These are phyloP conservation scores for Fonsecaea multimorphosa DNA, from an alignment of 2,329 filamentous ascomycete genomes.

Conservation along the genomic window DNA sequence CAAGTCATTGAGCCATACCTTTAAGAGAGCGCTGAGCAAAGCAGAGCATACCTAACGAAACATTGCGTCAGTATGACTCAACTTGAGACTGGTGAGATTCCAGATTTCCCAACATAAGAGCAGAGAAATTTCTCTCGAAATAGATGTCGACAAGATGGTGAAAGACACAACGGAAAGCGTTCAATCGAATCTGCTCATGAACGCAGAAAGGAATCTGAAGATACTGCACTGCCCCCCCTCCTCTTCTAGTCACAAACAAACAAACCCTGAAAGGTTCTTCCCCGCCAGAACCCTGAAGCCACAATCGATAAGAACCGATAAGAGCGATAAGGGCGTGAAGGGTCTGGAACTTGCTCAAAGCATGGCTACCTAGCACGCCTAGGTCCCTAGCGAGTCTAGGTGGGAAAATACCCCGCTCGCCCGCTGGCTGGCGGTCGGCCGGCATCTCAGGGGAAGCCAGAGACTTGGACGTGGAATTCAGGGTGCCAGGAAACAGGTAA, in stretches of 20 bases:
- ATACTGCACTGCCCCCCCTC: background rate
- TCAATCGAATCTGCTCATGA: background rate
- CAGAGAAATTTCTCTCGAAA: background rate
- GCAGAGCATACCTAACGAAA: background rate
- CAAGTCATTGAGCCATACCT: background rate
- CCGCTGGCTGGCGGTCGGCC: too few species aligned
- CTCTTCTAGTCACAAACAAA: background rate
- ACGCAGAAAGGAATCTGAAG: background rate
- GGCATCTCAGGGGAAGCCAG: background rate
- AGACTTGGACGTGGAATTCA: background rate
- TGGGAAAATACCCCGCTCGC: too few species aligned
- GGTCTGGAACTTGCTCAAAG: too few species aligned
- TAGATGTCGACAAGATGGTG: background rate
- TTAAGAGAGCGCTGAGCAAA: background rate
- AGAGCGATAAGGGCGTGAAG: background rate
- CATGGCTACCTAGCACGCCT: too few species aligned
- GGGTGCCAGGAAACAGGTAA: too few species aligned
- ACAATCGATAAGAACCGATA: background rate
- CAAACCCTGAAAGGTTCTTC: background rate
- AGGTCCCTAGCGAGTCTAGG: too few species aligned
- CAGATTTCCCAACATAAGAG: background rate
- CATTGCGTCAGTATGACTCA: constrained; percentile 5
- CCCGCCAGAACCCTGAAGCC: background rate
- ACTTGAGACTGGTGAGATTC: background rate
- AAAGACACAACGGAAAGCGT: background rate